Evolutionary conservation across 2,329 filamentous ascomycete species (phyloP), one percentile per base, ranked within the genome.

Genomic region (Fusarium paranaense): DNA sequence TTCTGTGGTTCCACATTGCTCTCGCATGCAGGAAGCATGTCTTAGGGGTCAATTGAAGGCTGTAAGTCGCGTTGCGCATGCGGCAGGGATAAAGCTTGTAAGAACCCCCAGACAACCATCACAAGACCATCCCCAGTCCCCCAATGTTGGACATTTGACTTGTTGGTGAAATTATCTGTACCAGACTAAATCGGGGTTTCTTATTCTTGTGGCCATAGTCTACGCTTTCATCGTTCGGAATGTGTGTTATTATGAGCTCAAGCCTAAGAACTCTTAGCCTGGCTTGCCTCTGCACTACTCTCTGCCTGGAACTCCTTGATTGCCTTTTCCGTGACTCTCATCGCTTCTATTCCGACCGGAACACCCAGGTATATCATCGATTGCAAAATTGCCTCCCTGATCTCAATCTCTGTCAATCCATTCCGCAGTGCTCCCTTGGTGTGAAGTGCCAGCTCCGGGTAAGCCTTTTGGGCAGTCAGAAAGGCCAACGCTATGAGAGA

Each of bases 311-410:
- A 71, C 50, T 71, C 62, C 3, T 59, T 27, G 27, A 69, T 71
- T 6, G 71, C 72, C 56, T 65, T 74, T 30, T 70, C 60, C 0
- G 72, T 75, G 3, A 75, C 71, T 20, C 69, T 75, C 72, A 75
- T 75, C 0, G 72, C 72, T 3, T 75, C 72, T 2, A 74, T 25
- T 1, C 72, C 72, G 6, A 71, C 72, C 14, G 72, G 72, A 27
- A 63, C 69, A 4, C 72, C 72, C 25, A 71, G 70, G 30, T 75
- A 75, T 5, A 75, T 69, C 35, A 74, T 75, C 5, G 72, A 74
- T 20, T 75, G 72, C 3, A 75, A 27, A 2, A 75, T 63, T 0
- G 72, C 71, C 20, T 75, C 72, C 27, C 71, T 62, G 6, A 75
- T 74, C 20, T 75, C 72, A 52, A 72, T n/a, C 5, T 75, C 72